A percentile compares a stretch with the other conserved stretches of the same genome.
Evolutionary conservation across 768 basidiomycete genomes (phyloP).

Genomic region (Lentinus brumalis): DNA sequence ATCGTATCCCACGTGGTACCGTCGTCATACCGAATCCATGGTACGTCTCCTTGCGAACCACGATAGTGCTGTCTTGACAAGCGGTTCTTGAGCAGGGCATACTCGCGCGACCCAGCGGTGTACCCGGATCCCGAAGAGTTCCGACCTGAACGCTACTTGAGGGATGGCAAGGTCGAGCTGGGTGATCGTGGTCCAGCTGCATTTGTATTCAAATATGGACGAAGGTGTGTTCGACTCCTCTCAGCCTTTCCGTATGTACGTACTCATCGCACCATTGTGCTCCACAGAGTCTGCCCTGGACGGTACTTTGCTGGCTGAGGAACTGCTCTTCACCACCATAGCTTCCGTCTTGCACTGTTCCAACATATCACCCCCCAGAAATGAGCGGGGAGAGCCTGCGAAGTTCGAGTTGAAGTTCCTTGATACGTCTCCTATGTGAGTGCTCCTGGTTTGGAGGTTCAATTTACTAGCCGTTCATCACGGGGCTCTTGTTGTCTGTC

Average conservation of each 20-base stretch:
- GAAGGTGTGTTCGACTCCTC: slow-evolving; percentile 18
- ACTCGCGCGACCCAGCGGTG: slow-evolving; percentile 23
- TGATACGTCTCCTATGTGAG: not conserved
- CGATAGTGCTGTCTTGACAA: not conserved
- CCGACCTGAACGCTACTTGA: slow-evolving; percentile 32
- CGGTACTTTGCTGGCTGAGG: not conserved
- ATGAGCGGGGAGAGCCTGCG: not conserved
- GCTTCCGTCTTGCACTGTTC: not conserved
- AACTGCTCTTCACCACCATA: not conserved
- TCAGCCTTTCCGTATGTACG: not conserved
- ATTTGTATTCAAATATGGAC: slow-evolving; percentile 37
- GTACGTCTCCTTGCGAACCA: not conserved
- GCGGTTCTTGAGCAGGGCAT: not conserved
- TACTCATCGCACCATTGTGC: not conserved
- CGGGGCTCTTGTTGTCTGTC: too few relatives aligned
- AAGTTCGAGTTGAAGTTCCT: not conserved
- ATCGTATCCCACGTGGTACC: slow-evolving; percentile 32
- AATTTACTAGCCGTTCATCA: too few relatives aligned
- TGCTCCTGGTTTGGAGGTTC: too few relatives aligned
- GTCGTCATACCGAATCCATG: slow-evolving; percentile 13
- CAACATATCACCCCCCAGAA: not conserved
- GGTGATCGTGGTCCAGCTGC: slow-evolving; percentile 30
- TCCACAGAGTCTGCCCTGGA: not conserved
- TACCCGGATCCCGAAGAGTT: slow-evolving; percentile 49
- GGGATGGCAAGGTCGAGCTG: slow-evolving; percentile 33